Base-by-base conservation (phyloP, 192 early-diverging fungal species). In the Funneliformis geosporum region DNA sequence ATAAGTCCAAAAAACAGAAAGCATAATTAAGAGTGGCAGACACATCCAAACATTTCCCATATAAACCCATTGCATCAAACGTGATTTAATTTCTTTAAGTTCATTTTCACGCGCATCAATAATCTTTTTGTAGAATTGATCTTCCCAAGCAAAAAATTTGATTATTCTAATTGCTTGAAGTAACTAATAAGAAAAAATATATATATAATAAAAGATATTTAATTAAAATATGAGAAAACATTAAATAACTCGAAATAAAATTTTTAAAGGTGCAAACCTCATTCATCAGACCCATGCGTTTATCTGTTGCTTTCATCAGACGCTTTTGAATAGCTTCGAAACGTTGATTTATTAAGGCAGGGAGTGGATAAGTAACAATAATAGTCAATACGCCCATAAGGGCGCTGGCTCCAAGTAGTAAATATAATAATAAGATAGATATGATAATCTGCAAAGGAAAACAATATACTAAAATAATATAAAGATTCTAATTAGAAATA, bases 121-220 rank as follows among this genome's bases (percentile, higher is more conserved):
- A 16, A 98, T 87, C 55, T 90, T 88, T 38, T 88, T 85, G 60
- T 91, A 81, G 79, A 98, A 96, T 68, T 89, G 85, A 59, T 86
- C 75, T 83, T 95, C 92, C 95, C 95, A 96, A 39, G 92, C 93
- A 85, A 95, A 95, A 75, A 98, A 90, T 82, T 99, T 99, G 74
- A 99, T 91, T 33, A 98, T 94, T 25, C 95, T 89, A 59, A 99
- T 97, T 50, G 95, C 96, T 80, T 92, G 88, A 62, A 97, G 85
- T n/a, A 78, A 55, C 76, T 78, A 46, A n/a, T 78, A 68, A 33
- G 28, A 14, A 39, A 60, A 60, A 59, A 75, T 60, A 50, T 44
- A 8, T 46, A 44, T 46, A 50, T 50, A 33, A 47, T 27, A 12
- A 55, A 27, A 33, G 28, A 6, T 25, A n/a, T n/a, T n/a, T n/a